These are phyloP conservation scores for Penicillium salamii DNA, from an alignment of 495 filamentous ascomycete genomes.

Conservation along the genomic window DNA sequence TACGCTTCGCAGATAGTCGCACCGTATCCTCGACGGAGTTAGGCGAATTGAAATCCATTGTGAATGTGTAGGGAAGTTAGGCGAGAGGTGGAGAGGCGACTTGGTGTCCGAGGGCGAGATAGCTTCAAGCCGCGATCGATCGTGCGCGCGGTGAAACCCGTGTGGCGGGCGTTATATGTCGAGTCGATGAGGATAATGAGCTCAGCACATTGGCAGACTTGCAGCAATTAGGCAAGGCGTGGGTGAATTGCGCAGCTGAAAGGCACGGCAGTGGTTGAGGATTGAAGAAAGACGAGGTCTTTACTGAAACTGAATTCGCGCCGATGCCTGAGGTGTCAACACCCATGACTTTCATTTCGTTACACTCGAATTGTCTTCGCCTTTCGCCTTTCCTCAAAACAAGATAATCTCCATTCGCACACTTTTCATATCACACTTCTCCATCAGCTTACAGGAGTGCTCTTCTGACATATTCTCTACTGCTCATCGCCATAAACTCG, in stretches of 20 bases:
- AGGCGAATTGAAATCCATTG: conserved; percentile 34
- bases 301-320: conserved; percentile 5
- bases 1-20: conserved; percentile 63
- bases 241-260: neutral
- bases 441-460: neutral
- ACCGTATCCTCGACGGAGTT: conserved; percentile 46
- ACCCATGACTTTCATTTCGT: neutral
- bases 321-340: conserved; percentile 14
- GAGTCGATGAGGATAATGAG: neutral
- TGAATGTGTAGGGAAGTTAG: conserved; percentile 5
- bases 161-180: conserved; percentile 3
- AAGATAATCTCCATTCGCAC: neutral
- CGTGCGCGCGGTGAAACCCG: conserved; percentile 18
- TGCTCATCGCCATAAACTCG: neutral
- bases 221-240: neutral
- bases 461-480: neutral
- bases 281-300: conserved; percentile 6
- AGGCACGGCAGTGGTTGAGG: conserved; percentile 2
- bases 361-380: neutral
- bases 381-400: too few species aligned
- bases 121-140: conserved; percentile 4
- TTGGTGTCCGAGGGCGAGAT: neutral
- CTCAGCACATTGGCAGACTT: neutral
- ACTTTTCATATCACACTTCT: neutral
- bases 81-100: neutral